Percentiles rank a stretch among this genome's conserved stretches.
These are phyloP conservation scores for Alternaria angustiovoidea DNA, from an alignment of 2,329 filamentous ascomycete species.

Conservation along the genomic window DNA sequence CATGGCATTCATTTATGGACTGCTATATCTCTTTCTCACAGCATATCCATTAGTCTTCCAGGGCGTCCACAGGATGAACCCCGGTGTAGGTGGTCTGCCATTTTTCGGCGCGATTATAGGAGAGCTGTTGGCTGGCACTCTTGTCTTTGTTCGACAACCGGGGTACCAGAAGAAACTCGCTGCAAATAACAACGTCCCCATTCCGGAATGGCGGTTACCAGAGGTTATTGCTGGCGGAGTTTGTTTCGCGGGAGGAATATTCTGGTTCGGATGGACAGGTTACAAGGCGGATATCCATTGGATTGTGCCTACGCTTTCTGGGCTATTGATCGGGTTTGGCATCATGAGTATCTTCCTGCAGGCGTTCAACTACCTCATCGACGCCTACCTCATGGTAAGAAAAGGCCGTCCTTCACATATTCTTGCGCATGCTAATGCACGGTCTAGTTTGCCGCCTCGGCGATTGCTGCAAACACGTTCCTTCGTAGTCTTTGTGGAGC, in stretches of 20 bases:
- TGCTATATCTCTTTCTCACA: constrained; percentile 86
- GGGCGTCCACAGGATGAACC: constrained; percentile 72
- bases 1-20: constrained; percentile 61
- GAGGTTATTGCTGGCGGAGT: constrained; percentile 63
- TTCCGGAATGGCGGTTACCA: constrained; percentile 67
- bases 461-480: constrained; percentile 65
- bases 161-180: constrained; percentile 65
- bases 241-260: constrained; percentile 41
- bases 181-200: constrained; percentile 59
- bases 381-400: constrained; percentile 63
- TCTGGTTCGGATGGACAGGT: no score
- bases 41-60: constrained; percentile 85
- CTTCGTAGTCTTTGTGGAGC: constrained; percentile 60
- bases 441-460: constrained; percentile 59
- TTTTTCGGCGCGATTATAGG: constrained; percentile 87
- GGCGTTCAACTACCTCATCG: constrained; percentile 67
- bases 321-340: constrained; percentile 65
- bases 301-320: constrained; percentile 26
- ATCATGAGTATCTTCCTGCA: constrained; percentile 67
- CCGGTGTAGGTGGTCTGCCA: constrained; percentile 77
- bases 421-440: constrained; percentile 16
- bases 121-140: constrained; percentile 71
- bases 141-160: constrained; percentile 72
- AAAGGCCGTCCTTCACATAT: neutral
- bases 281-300: no score